These are phyloP conservation scores for Saccharomycopsis crataegensis DNA, from an alignment of 1,139 yeast genomes.

Conservation along the genomic window DNA sequence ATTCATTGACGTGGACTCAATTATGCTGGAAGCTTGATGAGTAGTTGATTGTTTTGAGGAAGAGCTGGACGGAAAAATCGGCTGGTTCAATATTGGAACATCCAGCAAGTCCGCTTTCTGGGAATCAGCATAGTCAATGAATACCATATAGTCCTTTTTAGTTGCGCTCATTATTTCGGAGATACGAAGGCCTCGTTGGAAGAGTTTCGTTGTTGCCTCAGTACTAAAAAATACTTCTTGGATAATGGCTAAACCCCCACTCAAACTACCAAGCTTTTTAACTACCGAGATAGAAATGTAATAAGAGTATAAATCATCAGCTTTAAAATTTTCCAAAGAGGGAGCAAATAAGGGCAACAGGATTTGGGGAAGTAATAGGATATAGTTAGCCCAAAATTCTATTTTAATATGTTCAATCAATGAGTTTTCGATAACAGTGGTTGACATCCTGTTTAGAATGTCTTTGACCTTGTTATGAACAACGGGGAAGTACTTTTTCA, in stretches of 20 bases:
- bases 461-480: slow-evolving; percentile 8
- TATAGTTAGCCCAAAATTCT: slow-evolving; percentile 2
- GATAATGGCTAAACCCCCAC: neutral
- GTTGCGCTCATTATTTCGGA: neutral
- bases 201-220: neutral
- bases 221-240: neutral
- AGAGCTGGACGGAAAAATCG: neutral
- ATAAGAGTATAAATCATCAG: slow-evolving; percentile 4
- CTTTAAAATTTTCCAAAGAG: neutral
- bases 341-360: neutral
- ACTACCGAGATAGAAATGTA: slow-evolving; percentile 6
- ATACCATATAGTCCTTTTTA: neutral
- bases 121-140: neutral
- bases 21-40: too few species aligned
- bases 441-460: neutral
- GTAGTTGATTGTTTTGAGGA: neutral
- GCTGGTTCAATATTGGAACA: too few species aligned
- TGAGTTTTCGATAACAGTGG: neutral
- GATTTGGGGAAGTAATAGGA: slow-evolving; percentile 4
- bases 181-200: neutral
- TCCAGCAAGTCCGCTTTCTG: too few species aligned
- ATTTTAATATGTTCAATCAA: slow-evolving; percentile 11
- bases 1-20: too few species aligned
- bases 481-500: neutral
- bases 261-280: neutral